Base-by-base conservation (phyloP, 176 grass and related monocot species). In the Aegilops longissima region DNA sequence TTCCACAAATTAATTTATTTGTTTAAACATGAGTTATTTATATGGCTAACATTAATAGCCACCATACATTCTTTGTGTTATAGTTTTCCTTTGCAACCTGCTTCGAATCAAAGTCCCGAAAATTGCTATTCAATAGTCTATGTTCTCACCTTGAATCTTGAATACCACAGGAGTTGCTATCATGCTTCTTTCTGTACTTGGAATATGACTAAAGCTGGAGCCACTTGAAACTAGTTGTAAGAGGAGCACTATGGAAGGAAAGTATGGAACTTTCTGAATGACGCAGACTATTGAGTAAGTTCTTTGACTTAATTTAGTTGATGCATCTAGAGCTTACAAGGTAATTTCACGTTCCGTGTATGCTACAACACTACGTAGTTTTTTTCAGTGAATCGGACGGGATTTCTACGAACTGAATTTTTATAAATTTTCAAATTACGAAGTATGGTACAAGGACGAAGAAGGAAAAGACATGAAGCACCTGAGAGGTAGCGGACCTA, bases 171-270 rank as follows among this genome's bases (percentile, higher is more conserved):
- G 25, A 65, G 56, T 65, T 84, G 34, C 6, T 71, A 62, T 84
- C 70, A 59, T 76, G 71, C 27, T 34, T 76, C 25, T 63, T 84
- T 84, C 18, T 84, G 58, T 84, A 35, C 39, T 24, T 76, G 25
- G 71, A 84, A 66, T 47, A 76, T 51, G 39, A 34, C 59, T 51
- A 84, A 84, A 84, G 39, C 12, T 47, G 39, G 39, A 35, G 40
- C 82, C 18, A 84, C 82, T 75, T 75, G 70, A 75, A 42, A 74
- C 38, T 33, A 29, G 58, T 23, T 64, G 35, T 66, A 63, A 66
- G 40, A 44, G 71, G 16, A 51, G 39, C 71, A 76, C 39, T 76
- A 65, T 66, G 61, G 8, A 66, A 51, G 71, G 27, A 65, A 49
- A 35, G 16, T 62, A 30, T 62, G n/a, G 36, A 31, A 61, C 7